Base-by-base conservation (phyloP, 805 yeast genomes). In the Myxozyma sirexii region DNA sequence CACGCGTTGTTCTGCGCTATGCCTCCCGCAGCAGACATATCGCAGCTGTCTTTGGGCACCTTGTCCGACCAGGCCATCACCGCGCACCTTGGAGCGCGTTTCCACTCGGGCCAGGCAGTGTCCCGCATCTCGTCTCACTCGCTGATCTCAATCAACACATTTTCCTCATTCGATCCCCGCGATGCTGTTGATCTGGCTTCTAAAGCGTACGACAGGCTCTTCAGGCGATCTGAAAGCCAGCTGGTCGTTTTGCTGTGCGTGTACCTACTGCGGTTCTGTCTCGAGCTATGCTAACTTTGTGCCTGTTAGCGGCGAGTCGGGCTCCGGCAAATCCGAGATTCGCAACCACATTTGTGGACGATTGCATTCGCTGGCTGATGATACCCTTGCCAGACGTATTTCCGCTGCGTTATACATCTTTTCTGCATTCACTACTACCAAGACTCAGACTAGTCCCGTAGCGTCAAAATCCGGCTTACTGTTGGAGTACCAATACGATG, bases 401-500 rank as follows among this genome's bases (percentile, higher is more conserved):
- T 48, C 65, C 17, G 27, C 55, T 8, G 74, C 78, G 10, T 71
- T 71, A 48, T 70, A 67, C 33, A 66, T 76, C 23, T 66, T 75
- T 37, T 71, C 75, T 12, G 77, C 78, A 1, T 73, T 76, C 59
- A 70, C 76, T 7, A 72, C 76, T 5, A 74, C 79, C 10, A 76
- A 76, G 54, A 75, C 79, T 1, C 65, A 69, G 12, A 53, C 69
- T 26, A 63, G 72, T 10, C 64, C 67, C 17, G 63, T 59, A 13
- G 67, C 84, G 23, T 82, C 86, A 4, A 75, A 84, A 62, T 80
- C 82, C 33, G 87, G 87, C 7, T 77, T 81, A 57, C 79, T 82
- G 56, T 75, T 82, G 44, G 82, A 82, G 68, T 79, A 83, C 42
- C 84, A 78, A 70, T 83, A 83, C 64, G 75, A 76, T 48, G 29